A percentile compares a stretch with the other conserved stretches of the same genome.
These are phyloP conservation scores for Colletotrichum neosansevieriae DNA, from an alignment of 2,329 filamentous ascomycete species.

Conservation along the genomic window DNA sequence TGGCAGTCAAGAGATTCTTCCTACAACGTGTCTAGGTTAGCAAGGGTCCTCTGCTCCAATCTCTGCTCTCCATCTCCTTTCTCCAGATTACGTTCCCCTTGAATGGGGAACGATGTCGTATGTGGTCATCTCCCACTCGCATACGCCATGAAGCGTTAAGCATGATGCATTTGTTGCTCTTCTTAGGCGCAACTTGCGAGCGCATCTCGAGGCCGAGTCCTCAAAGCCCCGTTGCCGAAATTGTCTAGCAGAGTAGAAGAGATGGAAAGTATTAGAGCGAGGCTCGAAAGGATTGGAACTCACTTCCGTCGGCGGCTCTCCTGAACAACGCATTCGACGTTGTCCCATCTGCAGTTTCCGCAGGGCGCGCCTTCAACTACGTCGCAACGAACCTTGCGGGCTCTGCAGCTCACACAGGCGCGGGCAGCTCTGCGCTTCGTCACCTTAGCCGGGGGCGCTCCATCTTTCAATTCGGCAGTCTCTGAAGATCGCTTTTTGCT, in stretches of 20 bases:
- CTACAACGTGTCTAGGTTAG: slow-evolving; percentile 45
- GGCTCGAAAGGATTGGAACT: slow-evolving; percentile 54
- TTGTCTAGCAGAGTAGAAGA: not conserved
- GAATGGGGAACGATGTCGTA: not conserved
- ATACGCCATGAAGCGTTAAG: not conserved
- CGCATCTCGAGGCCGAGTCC: not conserved
- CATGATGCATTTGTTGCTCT: not conserved
- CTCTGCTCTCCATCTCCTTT: slow-evolving; percentile 1
- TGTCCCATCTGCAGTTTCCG: slow-evolving; percentile 86
- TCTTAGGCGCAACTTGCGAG: not conserved
- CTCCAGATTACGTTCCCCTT: not conserved
- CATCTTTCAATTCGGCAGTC: slow-evolving; percentile 36
- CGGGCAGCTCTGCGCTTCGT: slow-evolving; percentile 89
- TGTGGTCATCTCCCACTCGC: not conserved
- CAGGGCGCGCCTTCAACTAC: slow-evolving; percentile 90
- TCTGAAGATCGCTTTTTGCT: slow-evolving; percentile 40
- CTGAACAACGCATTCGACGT: slow-evolving; percentile 81
- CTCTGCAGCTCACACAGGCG: slow-evolving; percentile 88
- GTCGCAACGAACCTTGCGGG: slow-evolving; percentile 93
- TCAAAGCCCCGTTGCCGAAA: not conserved
- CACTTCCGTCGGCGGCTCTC: slow-evolving; percentile 89
- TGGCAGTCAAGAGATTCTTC: slow-evolving; percentile 58
- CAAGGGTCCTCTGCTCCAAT: slow-evolving; percentile 3
- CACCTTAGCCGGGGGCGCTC: slow-evolving; percentile 56
- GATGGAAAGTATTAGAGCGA: slow-evolving; percentile 7